phyloP scores from a whole-genome alignment of 495 filamentous ascomycete species.

The Penicillium manginii region DNA sequence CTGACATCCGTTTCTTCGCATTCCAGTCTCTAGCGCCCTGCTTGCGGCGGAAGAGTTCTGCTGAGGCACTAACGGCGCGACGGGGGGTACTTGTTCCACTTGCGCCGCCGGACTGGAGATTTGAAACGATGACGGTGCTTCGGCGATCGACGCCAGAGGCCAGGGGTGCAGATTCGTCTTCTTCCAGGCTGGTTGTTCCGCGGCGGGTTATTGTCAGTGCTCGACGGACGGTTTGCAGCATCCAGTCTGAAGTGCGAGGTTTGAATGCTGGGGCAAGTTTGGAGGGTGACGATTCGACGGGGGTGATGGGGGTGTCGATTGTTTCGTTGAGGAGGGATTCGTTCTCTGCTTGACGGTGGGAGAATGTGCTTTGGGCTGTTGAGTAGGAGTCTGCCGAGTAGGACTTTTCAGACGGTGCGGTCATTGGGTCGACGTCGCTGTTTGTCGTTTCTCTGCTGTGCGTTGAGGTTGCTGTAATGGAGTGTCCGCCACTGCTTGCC shows the following conservation, averaged over 20 bases:
- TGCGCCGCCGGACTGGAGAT: background rate
- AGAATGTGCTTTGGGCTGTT: slow-evolving; percentile 66
- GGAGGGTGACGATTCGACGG: slow-evolving; percentile 32
- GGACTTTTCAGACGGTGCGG: slow-evolving; percentile 39
- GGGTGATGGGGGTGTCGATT: slow-evolving; percentile 11
- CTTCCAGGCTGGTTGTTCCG: slow-evolving; percentile 23
- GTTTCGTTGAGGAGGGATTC: slow-evolving; percentile 57
- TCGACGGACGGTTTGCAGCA: slow-evolving; percentile 57
- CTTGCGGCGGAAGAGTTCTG: slow-evolving; percentile 61
- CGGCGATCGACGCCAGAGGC: slow-evolving; percentile 42
- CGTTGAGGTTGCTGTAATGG: slow-evolving; percentile 23
- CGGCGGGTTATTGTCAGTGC: slow-evolving; percentile 50
- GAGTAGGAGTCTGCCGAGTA: slow-evolving; percentile 63
- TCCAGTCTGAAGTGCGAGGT: slow-evolving; percentile 51
- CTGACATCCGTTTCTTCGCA: slow-evolving; percentile 39
- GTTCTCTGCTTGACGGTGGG: slow-evolving; percentile 66
- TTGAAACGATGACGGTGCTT: slow-evolving; percentile 33
- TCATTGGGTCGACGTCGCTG: slow-evolving; percentile 30
- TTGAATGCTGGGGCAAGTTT: slow-evolving; percentile 37
- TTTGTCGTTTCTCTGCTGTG: slow-evolving; percentile 28
- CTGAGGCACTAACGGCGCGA: slow-evolving; percentile 61
- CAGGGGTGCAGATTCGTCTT: slow-evolving; percentile 19
- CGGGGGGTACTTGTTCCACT: slow-evolving; percentile 40
- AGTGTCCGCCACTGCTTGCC: slow-evolving; percentile 32
- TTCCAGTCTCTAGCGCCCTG: slow-evolving; percentile 63